Evolutionary conservation across 2,329 filamentous ascomycete species (phyloP), one percentile per base, ranked within the genome.

Genomic region (Periglandula ipomoeae): DNA sequence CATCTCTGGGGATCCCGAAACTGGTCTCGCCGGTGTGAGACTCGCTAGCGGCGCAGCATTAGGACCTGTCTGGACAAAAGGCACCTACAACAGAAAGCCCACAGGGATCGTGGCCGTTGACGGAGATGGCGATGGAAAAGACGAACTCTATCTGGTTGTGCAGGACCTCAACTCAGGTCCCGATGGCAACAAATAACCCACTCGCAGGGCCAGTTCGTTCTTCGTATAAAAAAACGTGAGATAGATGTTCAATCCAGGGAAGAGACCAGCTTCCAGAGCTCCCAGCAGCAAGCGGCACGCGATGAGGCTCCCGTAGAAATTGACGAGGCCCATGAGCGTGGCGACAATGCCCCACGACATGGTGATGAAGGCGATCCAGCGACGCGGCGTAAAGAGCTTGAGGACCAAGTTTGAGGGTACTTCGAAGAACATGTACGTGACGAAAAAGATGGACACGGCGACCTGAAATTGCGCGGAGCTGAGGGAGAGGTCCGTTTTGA

Each of bases 171-270:
- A n/a, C n/a, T n/a, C n/a, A n/a, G n/a, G n/a, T n/a, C n/a, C n/a
- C n/a, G n/a, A n/a, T n/a, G n/a, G n/a, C n/a, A n/a, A 88, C 0
- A 89, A 72, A 56, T 87, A 88, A 2, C 82, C 84, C 3, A 88
- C 81, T 2, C 86, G 79, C 38, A 88, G 66, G 4, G 84, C 85
- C 2, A 89, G 74, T 64, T 89, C 85, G 24, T 75, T 73, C 59
- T 84, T 85, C 42, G 80, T 85, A 67, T 89, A 89, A 70, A 87
- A 89, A 55, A 88, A 76, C 0, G 85, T 88, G 17, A 89, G 71
- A 56, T 87, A 87, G 17, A 84, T 66, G 5, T 78, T 81, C 54
- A 85, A 66, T 0, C 84, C 84, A 0, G 85, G 84, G 54, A 87
- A 87, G 0, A 87, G 67, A 0, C 84, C 84, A 0, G 80, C 83